Conservation (phyloP, 257 asterid species). For the Prunella vulgaris region DNA sequence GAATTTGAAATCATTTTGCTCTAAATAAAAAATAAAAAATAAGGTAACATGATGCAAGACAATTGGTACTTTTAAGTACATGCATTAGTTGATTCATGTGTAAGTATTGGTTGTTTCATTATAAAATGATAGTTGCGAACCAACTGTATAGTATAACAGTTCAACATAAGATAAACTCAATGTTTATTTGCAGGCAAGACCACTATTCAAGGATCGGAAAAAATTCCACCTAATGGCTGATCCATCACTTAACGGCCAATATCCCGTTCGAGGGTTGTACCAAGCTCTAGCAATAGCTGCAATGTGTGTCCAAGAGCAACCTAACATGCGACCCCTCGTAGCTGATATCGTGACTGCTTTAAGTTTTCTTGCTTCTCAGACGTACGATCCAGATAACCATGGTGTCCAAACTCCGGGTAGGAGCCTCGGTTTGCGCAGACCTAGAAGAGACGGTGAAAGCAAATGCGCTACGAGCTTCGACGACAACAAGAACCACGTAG, state of each 20-base stretch:
- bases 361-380: constrained; percentile 35
- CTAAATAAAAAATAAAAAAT: no score
- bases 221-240: constrained; percentile 45
- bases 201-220: constrained; percentile 42
- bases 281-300: constrained; percentile 58
- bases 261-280: constrained; percentile 40
- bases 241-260: constrained; percentile 39
- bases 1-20: no score
- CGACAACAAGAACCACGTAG: not conserved
- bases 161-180: no score
- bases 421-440: constrained; percentile 13
- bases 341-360: constrained; percentile 45
- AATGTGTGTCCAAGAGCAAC: constrained; percentile 56
- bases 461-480: not conserved
- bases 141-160: no score
- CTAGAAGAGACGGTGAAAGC: constrained; percentile 16
- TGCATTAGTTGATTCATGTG: not conserved
- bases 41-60: no score
- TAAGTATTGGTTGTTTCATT: not conserved
- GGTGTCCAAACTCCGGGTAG: not conserved
- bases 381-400: constrained; percentile 25
- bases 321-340: constrained; percentile 37
- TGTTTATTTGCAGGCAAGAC: constrained; percentile 38
- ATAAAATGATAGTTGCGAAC: no score
- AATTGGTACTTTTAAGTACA: no score